Evolutionary conservation across 1,139 yeast genomes (phyloP).

Genomic region (Saccharomyces hybrid): DNA sequence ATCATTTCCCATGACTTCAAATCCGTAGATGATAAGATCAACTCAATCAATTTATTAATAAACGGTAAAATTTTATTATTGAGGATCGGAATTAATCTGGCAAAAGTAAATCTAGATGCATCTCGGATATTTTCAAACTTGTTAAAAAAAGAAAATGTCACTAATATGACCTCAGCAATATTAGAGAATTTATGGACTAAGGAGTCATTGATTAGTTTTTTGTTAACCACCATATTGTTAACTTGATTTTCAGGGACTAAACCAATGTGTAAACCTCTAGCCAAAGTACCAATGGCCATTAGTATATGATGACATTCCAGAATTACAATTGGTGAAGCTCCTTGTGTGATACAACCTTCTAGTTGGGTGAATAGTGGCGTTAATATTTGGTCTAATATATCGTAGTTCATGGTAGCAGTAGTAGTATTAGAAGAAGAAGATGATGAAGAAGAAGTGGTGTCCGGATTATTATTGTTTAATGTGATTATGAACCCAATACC

Average conservation of each 20-base stretch:
- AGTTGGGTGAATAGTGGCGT: conserved; percentile 73
- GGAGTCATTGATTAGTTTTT: conserved; percentile 25
- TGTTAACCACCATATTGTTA: conserved; percentile 29
- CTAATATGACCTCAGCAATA: conserved; percentile 76
- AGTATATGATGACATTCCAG: conserved; percentile 79
- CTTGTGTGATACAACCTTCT: conserved; percentile 51
- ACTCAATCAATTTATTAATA: conserved; percentile 62
- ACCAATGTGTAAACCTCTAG: conserved; percentile 58
- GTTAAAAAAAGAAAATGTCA: conserved; percentile 70
- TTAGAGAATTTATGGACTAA: conserved; percentile 50
- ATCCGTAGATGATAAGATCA: conserved; percentile 56
- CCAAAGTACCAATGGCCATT: conserved; percentile 83
- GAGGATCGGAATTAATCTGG: conserved; percentile 74
- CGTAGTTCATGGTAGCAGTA: conserved; percentile 38
- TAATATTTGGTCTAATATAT: conserved; percentile 54
- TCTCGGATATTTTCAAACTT: conserved; percentile 68
- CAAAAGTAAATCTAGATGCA: conserved; percentile 77
- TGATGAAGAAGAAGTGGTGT: not conserved
- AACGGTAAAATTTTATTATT: conserved; percentile 49
- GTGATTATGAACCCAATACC: conserved; percentile 57
- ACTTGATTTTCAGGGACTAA: conserved; percentile 33
- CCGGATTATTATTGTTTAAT: not conserved
- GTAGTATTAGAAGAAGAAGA: conserved; percentile 10
- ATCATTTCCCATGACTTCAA: conserved; percentile 58
- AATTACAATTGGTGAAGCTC: conserved; percentile 41